Evolutionary conservation across 169 alveolate species (phyloP), one percentile per base, ranked within the genome.

Genomic region (Cryptosporidium parvum): DNA sequence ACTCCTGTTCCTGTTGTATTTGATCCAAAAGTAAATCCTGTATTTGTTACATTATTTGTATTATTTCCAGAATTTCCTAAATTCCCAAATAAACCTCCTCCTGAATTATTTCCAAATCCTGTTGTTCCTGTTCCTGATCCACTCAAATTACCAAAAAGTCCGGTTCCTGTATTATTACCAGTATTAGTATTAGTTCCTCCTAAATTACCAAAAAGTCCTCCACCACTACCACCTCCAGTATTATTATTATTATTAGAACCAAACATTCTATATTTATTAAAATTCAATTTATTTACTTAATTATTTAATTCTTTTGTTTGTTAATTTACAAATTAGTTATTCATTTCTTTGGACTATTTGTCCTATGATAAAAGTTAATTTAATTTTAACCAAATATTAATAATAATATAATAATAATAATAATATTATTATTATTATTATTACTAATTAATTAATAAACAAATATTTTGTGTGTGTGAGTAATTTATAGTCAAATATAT

Each of bases 41-140:
- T 42, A 9, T 9, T 42, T 42, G 48, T 42, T 42, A 0, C 48
- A 42, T 42, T 9, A 42, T 42, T 9, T 42, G 16, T 1, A 42
- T 9, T 42, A 21, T 14, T 48, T 14, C 56, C 56, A 14, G 56
- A 14, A 48, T 12, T 16, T 48, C 56, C 56, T 14, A 48, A 16
- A 48, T 48, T 48, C 23, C 56, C 85, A 71, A 71, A 71, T 37
- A 71, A 53, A 3, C 68, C 67, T 45, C 70, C 85, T 48, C 23
- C 72, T 26, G 69, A 26, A 26, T 23, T 26, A 59, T 37, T 26
- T 26, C 72, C 72, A 65, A 29, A 7, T 14, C 69, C 35, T 53
- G 65, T 18, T 16, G 71, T 62, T 23, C 71, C 71, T 3, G 21
- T 35, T n/a, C 72, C 48, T 37, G 72, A 14, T 5, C 72, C 72